Conservation (phyloP, 2,329 filamentous ascomycete genomes). For the Parafenestella ontariensis region DNA sequence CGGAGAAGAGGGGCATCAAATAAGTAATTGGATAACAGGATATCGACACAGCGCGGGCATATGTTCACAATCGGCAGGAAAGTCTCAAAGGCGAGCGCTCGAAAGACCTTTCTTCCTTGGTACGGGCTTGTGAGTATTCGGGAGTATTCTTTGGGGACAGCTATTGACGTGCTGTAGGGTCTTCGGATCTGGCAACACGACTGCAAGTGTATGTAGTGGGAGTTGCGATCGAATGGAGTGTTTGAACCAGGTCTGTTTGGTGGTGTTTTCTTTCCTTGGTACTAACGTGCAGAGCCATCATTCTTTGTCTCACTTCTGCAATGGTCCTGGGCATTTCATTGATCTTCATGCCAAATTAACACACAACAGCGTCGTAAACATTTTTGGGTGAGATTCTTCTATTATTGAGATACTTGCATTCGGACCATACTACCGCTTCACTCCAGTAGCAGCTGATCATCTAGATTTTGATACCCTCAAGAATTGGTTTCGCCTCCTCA, state of each 20-base stretch:
- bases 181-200: slow-evolving; percentile 27
- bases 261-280: background rate
- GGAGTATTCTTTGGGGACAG: slow-evolving; percentile 7
- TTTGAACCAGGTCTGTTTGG: slow-evolving; percentile 3
- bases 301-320: background rate
- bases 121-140: slow-evolving; percentile 22
- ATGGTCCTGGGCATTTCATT: background rate
- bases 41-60: background rate
- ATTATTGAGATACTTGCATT: background rate
- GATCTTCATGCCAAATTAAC: too few species aligned
- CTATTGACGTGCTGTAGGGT: slow-evolving; percentile 30
- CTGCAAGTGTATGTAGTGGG: slow-evolving; percentile 12
- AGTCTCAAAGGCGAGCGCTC: background rate
- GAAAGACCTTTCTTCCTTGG: background rate
- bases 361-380: too few species aligned
- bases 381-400: too few species aligned
- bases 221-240: slow-evolving; percentile 4
- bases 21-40: background rate
- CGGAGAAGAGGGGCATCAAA: slow-evolving; percentile 82
- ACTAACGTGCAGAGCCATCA: background rate
- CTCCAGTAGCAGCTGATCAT: background rate
- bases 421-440: background rate
- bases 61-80: background rate
- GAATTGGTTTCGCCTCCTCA: slow-evolving; percentile 77
- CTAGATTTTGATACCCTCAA: slow-evolving; percentile 63